Evolutionary conservation across 805 yeast genomes (phyloP).

Genomic region (Teunomyces gatunensis): DNA sequence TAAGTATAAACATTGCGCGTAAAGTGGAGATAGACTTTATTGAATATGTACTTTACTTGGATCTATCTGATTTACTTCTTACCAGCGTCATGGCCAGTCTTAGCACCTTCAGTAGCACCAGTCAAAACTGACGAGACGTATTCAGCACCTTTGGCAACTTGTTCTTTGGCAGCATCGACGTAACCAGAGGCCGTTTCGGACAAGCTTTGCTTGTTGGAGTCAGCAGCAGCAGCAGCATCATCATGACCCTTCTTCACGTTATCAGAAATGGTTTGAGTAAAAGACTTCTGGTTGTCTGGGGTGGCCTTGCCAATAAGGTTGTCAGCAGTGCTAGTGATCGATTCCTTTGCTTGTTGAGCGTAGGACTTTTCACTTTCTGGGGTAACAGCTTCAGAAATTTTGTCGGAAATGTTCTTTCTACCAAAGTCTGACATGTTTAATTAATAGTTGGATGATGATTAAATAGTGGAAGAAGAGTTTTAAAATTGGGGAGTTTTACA

Average conservation of each 20-base stretch:
- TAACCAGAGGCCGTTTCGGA: constrained; percentile 45
- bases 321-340: constrained; percentile 34
- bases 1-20: too few species aligned
- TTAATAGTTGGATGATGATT: background rate
- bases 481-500: too few species aligned
- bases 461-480: background rate
- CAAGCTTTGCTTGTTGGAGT: constrained; percentile 23
- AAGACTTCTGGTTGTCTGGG: constrained; percentile 68
- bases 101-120: constrained; percentile 59
- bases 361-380: constrained; percentile 42
- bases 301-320: constrained; percentile 43
- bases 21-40: background rate
- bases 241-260: constrained; percentile 53
- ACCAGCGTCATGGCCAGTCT: constrained; percentile 26
- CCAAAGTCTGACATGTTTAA: constrained; percentile 40
- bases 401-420: constrained; percentile 41
- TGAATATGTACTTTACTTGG: background rate
- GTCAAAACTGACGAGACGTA: constrained; percentile 52
- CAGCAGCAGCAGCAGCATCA: constrained; percentile 41
- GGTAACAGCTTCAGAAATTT: constrained; percentile 35
- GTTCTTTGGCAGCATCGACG: constrained; percentile 55
- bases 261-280: constrained; percentile 68
- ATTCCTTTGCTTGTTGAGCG: constrained; percentile 36
- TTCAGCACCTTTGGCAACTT: constrained; percentile 53
- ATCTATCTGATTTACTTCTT: constrained; percentile 16